Evolutionary conservation across 306 rosid genomes (phyloP).

Genomic region (Fagus crenata): DNA sequence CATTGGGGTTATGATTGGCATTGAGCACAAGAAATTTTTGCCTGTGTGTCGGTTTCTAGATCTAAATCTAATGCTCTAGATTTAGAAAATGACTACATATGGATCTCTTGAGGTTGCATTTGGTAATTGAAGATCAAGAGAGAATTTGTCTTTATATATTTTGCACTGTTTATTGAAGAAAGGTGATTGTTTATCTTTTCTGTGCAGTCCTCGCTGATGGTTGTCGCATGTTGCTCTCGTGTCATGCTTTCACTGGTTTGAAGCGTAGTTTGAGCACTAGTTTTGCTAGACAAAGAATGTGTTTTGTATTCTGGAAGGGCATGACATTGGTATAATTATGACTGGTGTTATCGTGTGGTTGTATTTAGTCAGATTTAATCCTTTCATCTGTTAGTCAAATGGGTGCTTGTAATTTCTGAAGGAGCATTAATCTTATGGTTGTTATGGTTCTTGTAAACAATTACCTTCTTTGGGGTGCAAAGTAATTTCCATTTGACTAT

Average conservation of each 20-base stretch:
- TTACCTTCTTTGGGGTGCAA: not conserved
- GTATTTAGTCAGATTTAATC: not conserved
- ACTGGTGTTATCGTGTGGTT: not conserved
- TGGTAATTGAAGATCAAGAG: not conserved
- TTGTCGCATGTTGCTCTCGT: constrained; percentile 2
- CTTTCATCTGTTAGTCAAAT: not conserved
- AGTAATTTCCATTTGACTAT: too few species aligned
- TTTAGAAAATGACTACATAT: not conserved
- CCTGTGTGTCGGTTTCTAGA: not conserved
- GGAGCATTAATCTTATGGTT: not conserved
- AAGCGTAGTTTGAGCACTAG: not conserved
- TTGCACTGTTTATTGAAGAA: not conserved
- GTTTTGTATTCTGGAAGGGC: not conserved
- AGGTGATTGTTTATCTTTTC: not conserved
- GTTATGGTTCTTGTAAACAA: not conserved
- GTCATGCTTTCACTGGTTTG: constrained; percentile 17
- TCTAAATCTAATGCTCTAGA: not conserved
- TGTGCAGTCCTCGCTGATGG: constrained; percentile 64
- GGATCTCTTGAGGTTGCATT: not conserved
- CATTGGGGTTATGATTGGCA: not conserved
- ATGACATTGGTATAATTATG: not conserved
- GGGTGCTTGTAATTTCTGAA: not conserved
- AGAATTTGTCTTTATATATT: not conserved
- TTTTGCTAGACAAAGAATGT: not conserved
- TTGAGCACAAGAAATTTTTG: not conserved